Evolutionary conservation across 306 rosid genomes (phyloP).

Genomic region (Cucumis melo): DNA sequence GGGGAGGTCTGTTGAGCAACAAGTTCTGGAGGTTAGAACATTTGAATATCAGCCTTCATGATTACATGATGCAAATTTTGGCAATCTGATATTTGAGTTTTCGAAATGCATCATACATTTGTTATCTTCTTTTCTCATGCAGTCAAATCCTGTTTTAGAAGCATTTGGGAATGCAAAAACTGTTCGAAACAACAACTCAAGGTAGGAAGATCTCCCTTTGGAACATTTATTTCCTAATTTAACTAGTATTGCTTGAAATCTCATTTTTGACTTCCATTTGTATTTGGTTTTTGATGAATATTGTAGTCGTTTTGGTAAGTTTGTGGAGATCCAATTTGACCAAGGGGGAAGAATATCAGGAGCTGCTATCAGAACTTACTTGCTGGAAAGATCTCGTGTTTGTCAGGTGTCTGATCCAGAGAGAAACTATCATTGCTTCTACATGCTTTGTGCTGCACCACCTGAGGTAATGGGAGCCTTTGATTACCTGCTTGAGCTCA

Average conservation of each 20-base stretch:
- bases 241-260: constrained; percentile 8
- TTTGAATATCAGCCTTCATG: constrained; percentile 9
- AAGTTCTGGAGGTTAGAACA: constrained; percentile 82
- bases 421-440: constrained; percentile 99
- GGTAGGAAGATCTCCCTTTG: constrained; percentile 30
- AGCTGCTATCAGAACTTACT: constrained; percentile 97
- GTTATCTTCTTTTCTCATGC: constrained; percentile 17
- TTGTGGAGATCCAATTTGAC: constrained; percentile 98
- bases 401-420: constrained; percentile 97
- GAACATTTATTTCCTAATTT: constrained; percentile 1
- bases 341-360: constrained; percentile 88
- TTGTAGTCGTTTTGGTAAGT: constrained; percentile 97
- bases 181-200: constrained; percentile 92
- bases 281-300: constrained; percentile 8
- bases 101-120: background rate
- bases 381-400: constrained; percentile 98
- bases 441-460: constrained; percentile 98
- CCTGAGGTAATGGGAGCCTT: constrained; percentile 49
- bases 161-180: constrained; percentile 99
- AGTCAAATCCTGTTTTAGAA: constrained; percentile 99
- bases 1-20: constrained; percentile 96
- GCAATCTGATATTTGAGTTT: background rate
- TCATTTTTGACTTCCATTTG: constrained; percentile 13
- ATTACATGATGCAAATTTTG: constrained; percentile 6
- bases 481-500: background rate